These are phyloP conservation scores for Metarhizium rileyi DNA, from an alignment of 2,329 filamentous ascomycete species.

Conservation along the genomic window DNA sequence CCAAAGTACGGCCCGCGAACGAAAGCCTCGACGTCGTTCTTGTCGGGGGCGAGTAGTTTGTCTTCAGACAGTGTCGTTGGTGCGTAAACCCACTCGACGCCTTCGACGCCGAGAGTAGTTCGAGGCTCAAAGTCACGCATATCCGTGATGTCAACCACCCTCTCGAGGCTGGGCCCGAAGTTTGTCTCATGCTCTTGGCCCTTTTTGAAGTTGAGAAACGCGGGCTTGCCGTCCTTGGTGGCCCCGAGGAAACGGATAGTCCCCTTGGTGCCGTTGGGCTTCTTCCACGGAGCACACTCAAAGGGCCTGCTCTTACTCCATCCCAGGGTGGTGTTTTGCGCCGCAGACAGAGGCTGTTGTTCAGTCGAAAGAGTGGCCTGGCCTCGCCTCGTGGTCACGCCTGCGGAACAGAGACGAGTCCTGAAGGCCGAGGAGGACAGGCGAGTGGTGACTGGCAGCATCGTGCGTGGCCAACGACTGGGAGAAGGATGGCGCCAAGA, in stretches of 20 bases:
- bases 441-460: no score
- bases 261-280: neutral
- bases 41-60: neutral
- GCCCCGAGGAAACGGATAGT: conserved; percentile 1
- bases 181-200: neutral
- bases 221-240: neutral
- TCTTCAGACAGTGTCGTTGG: neutral
- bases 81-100: neutral
- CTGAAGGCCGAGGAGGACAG: no score
- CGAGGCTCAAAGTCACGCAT: conserved; percentile 1
- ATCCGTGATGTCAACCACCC: neutral
- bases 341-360: no score
- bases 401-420: no score
- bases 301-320: neutral
- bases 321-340: neutral
- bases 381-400: no score
- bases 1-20: neutral
- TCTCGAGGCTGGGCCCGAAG: neutral
- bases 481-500: no score
- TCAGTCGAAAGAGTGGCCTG: no score
- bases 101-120: neutral
- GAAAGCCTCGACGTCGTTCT: neutral
- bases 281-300: neutral
- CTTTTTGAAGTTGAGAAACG: conserved; percentile 2
- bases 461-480: no score